Base-by-base conservation (phyloP, 2,329 filamentous ascomycete species). In the Pseudogymnoascus pannorum region DNA sequence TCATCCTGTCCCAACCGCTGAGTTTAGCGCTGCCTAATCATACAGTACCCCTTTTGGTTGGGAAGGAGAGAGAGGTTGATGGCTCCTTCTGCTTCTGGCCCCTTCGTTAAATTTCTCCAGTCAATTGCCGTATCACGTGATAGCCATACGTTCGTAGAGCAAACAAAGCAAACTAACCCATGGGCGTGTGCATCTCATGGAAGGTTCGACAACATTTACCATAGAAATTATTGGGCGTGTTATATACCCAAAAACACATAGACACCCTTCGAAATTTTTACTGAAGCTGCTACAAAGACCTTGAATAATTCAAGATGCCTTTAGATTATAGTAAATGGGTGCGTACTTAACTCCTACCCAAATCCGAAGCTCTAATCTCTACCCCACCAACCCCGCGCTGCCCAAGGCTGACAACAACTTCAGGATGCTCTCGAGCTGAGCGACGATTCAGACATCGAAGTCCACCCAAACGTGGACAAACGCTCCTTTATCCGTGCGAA, bases 391-490 rank as follows among this genome's bases (percentile, higher is more conserved):
- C 64, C 66, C 69, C 48, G 48, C 57, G 66, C 68, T 68, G 40
- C 63, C 66, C 66, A 60, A 69, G 64, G 68, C 72, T 74, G 64
- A 74, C 68, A 16, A 31, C 33, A 60, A 26, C n/a, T n/a, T n/a
- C 64, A 90, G 87, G 89, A 97, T 74, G 87, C 89, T 63, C 84
- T 99, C 72, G 94, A 99, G 85, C 87, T 99, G 72, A 96, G 91
- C 71, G 94, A 99, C 76, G 94, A 99, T 77, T 97, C 92, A 59
- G 94, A 99, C 72, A 87, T 99, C 70, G 94, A 99, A 78, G 94
- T 97, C 59, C 94, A 99, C 76, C 94, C 94, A 64, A 99, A 99
- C 73, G 94, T 99, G 73, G 94, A 99, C 79, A 99, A 99, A 76
- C 86, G 88, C 59, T 97, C 93, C 64, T 99, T 99, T 76, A 99